These are phyloP conservation scores for Neckera pumila DNA, from an alignment of 225 moss, liverwort and hornwort genomes.

Conservation along the genomic window DNA sequence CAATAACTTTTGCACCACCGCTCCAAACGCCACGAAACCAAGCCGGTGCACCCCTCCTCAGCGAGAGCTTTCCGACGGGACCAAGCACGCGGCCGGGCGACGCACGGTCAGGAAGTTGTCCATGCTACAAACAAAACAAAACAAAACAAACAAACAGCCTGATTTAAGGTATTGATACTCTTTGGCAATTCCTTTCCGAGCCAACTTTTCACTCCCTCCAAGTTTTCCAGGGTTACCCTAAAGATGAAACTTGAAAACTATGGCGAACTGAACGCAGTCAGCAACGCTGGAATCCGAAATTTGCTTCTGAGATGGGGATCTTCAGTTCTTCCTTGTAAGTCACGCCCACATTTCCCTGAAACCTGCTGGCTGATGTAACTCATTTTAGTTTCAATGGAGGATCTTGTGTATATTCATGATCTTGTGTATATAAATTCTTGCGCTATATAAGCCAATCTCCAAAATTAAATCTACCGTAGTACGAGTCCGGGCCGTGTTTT, in stretches of 20 bases:
- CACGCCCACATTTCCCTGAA: neutral
- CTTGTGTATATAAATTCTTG: neutral
- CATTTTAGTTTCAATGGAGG: neutral
- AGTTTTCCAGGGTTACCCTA: neutral
- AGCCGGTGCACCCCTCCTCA: too few species aligned
- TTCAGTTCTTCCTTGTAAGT: conserved; percentile 8
- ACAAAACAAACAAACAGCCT: too few species aligned
- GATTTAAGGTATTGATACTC: too few species aligned
- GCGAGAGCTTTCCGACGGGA: too few species aligned
- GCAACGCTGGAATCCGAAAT: neutral
- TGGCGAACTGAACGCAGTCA: neutral
- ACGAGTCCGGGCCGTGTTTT: neutral
- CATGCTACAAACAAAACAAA: too few species aligned
- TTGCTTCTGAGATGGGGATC: conserved; percentile 3
- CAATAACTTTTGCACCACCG: too few species aligned
- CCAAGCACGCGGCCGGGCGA: too few species aligned
- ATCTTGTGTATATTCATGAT: neutral
- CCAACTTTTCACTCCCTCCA: neutral
- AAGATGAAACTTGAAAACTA: neutral
- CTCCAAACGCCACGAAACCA: too few species aligned
- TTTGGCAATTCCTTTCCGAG: neutral
- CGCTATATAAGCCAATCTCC: neutral
- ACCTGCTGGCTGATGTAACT: neutral
- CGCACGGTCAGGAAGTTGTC: too few species aligned
- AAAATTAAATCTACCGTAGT: neutral